Percentiles rank a stretch among this genome's conserved stretches.
These are phyloP conservation scores for Fusarium oligoseptatum DNA, from an alignment of 2,329 filamentous ascomycete species.

Conservation along the genomic window DNA sequence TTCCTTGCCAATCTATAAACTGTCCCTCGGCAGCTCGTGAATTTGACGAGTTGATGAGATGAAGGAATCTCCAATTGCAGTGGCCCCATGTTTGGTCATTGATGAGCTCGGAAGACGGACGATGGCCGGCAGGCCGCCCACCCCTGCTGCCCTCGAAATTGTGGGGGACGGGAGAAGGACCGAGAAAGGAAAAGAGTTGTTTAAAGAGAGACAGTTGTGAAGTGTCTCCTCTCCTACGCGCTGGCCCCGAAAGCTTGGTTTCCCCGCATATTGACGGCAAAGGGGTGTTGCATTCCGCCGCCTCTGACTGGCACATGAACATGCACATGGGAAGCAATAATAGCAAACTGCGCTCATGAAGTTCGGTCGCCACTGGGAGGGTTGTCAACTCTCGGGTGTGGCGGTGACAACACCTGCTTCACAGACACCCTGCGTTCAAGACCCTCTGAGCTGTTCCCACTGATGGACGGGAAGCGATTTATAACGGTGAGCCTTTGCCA, in stretches of 20 bases:
- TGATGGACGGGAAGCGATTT: neutral
- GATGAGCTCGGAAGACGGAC: conserved; percentile 22
- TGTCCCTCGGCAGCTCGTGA: conserved; percentile 49
- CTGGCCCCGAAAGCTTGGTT: conserved; percentile 29
- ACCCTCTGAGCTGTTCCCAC: conserved; percentile 4
- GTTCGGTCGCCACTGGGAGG: conserved; percentile 22
- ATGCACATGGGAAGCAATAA: conserved; percentile 19
- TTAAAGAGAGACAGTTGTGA: conserved; percentile 9
- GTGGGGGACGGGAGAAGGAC: conserved; percentile 27
- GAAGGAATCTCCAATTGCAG: conserved; percentile 1
- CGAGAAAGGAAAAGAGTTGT: conserved; percentile 26
- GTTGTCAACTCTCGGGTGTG: neutral
- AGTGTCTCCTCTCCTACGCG: conserved; percentile 1
- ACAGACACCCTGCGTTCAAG: neutral
- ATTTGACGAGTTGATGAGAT: conserved; percentile 31
- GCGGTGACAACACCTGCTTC: neutral
- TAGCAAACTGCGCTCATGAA: conserved; percentile 4
- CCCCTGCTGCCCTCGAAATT: conserved; percentile 1
- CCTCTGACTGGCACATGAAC: conserved; percentile 28
- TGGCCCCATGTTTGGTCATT: conserved; percentile 27
- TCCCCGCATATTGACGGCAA: conserved; percentile 13
- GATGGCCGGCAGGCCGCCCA: conserved; percentile 36
- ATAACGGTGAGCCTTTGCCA: neutral
- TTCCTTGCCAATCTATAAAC: conserved; percentile 14
- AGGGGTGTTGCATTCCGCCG: conserved; percentile 11